These are phyloP conservation scores for Porodaedalea pini DNA, from an alignment of 1,284 basidiomycete species.

Conservation along the genomic window DNA sequence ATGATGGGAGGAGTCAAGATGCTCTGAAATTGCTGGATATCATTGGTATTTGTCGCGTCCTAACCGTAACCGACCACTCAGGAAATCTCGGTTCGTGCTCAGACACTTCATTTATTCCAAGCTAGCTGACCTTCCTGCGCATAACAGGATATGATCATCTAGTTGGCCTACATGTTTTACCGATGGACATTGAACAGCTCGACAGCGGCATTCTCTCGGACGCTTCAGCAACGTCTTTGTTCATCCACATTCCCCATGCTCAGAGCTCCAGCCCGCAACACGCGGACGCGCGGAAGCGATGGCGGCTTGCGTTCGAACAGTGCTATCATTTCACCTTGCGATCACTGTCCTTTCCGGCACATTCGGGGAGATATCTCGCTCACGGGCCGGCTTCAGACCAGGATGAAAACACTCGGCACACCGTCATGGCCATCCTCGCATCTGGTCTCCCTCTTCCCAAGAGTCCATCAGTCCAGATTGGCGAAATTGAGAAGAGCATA, in stretches of 20 bases:
- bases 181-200: constrained; percentile 42
- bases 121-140: neutral
- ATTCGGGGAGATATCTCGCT: constrained; percentile 32
- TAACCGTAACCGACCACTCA: constrained; percentile 14
- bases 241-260: constrained; percentile 15
- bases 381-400: constrained; percentile 33
- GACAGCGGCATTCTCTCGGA: constrained; percentile 40
- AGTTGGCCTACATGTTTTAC: constrained; percentile 52
- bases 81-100: constrained; percentile 19
- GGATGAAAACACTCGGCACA: constrained; percentile 40
- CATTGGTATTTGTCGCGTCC: constrained; percentile 17
- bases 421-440: constrained; percentile 48
- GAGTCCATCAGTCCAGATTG: constrained; percentile 59
- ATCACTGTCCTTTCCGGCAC: constrained; percentile 46
- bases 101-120: neutral
- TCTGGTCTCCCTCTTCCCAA: constrained; percentile 64
- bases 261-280: constrained; percentile 5
- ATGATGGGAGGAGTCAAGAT: constrained; percentile 1
- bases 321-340: constrained; percentile 51
- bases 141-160: constrained; percentile 30
- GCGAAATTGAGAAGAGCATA: constrained; percentile 32
- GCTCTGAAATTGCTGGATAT: constrained; percentile 16
- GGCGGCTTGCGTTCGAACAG: constrained; percentile 49
- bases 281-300: constrained; percentile 29
- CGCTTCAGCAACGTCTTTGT: constrained; percentile 29